A percentile compares a stretch with the other conserved stretches of the same genome.
Evolutionary conservation across 2,329 filamentous ascomycete species (phyloP).

Genomic region (Penicillium sp.): DNA sequence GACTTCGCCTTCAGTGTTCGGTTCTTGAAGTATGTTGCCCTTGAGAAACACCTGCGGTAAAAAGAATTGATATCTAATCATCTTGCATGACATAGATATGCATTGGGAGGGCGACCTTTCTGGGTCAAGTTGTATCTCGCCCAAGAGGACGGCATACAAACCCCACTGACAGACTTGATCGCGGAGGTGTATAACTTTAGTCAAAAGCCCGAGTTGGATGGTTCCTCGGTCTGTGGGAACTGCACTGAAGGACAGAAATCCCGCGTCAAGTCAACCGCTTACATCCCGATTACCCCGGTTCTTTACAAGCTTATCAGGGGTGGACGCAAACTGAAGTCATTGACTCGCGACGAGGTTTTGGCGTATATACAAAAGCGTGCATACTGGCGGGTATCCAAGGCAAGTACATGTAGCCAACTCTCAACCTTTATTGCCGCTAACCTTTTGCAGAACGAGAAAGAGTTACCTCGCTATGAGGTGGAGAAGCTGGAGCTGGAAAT

Average conservation of each 20-base stretch:
- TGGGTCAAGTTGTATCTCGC: slow-evolving; percentile 10
- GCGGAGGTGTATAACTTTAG: slow-evolving; percentile 13
- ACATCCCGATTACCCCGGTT: slow-evolving; percentile 7
- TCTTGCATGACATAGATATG: slow-evolving; percentile 1
- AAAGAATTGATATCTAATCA: background rate
- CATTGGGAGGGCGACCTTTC: slow-evolving; percentile 9
- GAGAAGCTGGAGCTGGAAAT: slow-evolving; percentile 10
- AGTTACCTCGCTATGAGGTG: slow-evolving; percentile 7
- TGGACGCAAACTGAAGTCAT: slow-evolving; percentile 4
- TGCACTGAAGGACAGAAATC: slow-evolving; percentile 2
- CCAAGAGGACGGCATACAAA: slow-evolving; percentile 7
- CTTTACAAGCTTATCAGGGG: slow-evolving; percentile 4
- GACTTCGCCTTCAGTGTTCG: slow-evolving; percentile 12
- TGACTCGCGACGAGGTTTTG: slow-evolving; percentile 7
- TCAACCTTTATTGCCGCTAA: background rate
- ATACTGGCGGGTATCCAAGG: slow-evolving; percentile 10
- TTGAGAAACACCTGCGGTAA: background rate
- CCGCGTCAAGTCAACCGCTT: slow-evolving; percentile 4
- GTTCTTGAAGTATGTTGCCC: slow-evolving; percentile 3
- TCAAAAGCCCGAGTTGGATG: slow-evolving; percentile 7
- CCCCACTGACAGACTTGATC: slow-evolving; percentile 4
- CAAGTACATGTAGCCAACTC: background rate
- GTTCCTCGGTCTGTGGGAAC: slow-evolving; percentile 2
- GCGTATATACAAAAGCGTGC: slow-evolving; percentile 1
- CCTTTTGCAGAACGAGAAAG: slow-evolving; percentile 3